Conservation (phyloP, 352 stramenopile genomes). For the Phytophthora foliorum region DNA sequence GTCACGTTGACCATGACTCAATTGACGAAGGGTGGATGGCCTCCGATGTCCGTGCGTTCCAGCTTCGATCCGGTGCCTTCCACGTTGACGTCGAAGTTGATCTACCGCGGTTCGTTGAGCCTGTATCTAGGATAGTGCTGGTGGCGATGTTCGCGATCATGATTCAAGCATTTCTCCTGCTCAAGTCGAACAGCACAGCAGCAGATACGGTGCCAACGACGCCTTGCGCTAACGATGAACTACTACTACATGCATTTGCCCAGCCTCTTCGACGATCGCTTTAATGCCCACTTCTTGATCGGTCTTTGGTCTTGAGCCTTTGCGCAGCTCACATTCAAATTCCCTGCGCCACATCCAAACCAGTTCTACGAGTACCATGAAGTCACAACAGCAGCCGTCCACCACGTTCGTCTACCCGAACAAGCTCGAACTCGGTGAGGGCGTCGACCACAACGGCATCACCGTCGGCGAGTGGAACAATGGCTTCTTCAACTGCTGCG, state of each 20-base stretch:
- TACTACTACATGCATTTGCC: not conserved
- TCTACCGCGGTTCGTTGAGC: not conserved
- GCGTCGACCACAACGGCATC: slow-evolving; percentile 42
- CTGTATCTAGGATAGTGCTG: no score
- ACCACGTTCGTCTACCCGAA: slow-evolving; percentile 32
- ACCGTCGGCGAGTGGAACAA: slow-evolving; percentile 40
- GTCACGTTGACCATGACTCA: no score
- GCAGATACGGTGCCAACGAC: not conserved
- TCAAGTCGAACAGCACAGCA: not conserved
- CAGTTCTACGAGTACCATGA: slow-evolving; percentile 16
- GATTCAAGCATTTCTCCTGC: slow-evolving; percentile 1
- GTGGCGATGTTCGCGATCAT: not conserved
- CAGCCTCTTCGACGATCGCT: not conserved
- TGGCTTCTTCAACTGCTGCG: slow-evolving; percentile 41
- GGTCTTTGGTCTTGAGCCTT: no score
- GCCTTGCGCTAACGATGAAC: not conserved
- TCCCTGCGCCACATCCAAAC: slow-evolving; percentile 1
- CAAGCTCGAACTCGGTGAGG: slow-evolving; percentile 27
- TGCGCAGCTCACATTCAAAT: slow-evolving; percentile 20
- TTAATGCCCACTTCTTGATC: not conserved
- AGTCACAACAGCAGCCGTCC: slow-evolving; percentile 2
- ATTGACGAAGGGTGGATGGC: no score
- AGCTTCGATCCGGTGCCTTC: slow-evolving; percentile 16
- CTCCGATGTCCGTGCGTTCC: slow-evolving; percentile 3
- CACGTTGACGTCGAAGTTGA: not conserved